Evolutionary conservation across 495 filamentous ascomycete species (phyloP), one percentile per base, ranked within the genome.

Genomic region (Podospora didyma): DNA sequence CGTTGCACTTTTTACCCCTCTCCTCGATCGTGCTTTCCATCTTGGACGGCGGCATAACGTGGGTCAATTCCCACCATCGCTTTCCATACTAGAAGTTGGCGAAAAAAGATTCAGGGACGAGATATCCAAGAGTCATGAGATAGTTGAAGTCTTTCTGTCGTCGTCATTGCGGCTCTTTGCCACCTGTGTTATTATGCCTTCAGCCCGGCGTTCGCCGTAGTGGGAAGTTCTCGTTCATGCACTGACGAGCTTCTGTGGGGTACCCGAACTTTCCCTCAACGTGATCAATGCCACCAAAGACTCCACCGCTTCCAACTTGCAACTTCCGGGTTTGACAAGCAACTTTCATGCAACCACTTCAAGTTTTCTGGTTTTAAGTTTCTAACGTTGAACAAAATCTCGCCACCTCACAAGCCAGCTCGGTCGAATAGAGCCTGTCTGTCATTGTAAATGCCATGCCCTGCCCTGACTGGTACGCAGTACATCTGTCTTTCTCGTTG

Each of bases 161-260:
- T 42, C 12, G 10, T 37, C 34, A 10, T 37, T 37, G 9, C 34
- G 9, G 9, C 46, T 31, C 12, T 28, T 51, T 51, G 49, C 49
- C 49, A 51, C 49, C 23, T 41, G 17, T n/a, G 14, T 51, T 26
- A 51, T 51, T 26, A 51, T 51, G 49, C 49, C 28, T 51, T 51
- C 39, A 42, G n/a, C 39, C 39, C 39, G 39, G 39, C 39, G n/a
- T 42, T 14, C 39, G 39, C 14, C 39, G n/a, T 42, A 16, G 12
- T 17, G 39, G 39, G 39, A 14, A 42, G 39, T 5, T 42, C 9
- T 31, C 12, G 12, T 42, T 17, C 12, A 42, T 42, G 39, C 39
- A 17, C 39, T 42, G 39, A 42, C 9, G 14, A 42, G 39, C 5
- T 16, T 42, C n/a, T 42, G 39, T 42, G 39, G 39, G 39, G 39